Conservation (phyloP, 371 early-diverging fungal species). For the Quaeritorhiza haematococci region DNA sequence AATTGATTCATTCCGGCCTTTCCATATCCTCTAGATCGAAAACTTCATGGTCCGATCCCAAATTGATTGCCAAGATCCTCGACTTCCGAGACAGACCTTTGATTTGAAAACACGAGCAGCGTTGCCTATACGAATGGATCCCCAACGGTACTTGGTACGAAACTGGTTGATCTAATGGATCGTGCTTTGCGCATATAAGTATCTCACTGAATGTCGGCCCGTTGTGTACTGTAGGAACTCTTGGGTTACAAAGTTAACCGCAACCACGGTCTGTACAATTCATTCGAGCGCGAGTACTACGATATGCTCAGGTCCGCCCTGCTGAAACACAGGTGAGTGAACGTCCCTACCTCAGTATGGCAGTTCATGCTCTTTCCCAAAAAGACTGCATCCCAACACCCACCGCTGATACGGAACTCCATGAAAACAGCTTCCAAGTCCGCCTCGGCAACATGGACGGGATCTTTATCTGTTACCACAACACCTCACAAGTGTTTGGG, state of each 20-base stretch:
- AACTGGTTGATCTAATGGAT: not conserved
- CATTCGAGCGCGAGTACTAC: constrained; percentile 90
- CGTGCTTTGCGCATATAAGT: too few species aligned
- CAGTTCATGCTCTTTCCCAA: too few species aligned
- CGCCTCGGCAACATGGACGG: constrained; percentile 97
- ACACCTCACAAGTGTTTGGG: constrained; percentile 84
- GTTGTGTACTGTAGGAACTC: constrained; percentile 46
- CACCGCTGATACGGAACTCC: too few species aligned
- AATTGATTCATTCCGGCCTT: not conserved
- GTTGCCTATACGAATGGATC: constrained; percentile 77
- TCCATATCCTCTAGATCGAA: constrained; percentile 13
- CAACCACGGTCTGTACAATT: constrained; percentile 59
- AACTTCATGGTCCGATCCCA: constrained; percentile 82
- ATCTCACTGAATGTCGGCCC: too few species aligned
- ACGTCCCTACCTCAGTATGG: not conserved
- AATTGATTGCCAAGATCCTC: constrained; percentile 77
- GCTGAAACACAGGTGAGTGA: constrained; percentile 69
- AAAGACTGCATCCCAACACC: too few species aligned
- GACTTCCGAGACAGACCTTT: constrained; percentile 74
- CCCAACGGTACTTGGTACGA: constrained; percentile 62
- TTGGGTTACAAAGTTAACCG: constrained; percentile 50
- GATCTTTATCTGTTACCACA: constrained; percentile 90
- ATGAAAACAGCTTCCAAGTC: constrained; percentile 67
- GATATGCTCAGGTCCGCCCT: constrained; percentile 88
- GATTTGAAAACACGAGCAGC: constrained; percentile 92